Evolutionary conservation across 768 basidiomycete species (phyloP), one percentile per base, ranked within the genome.

Genomic region (Kwoniella sp.): DNA sequence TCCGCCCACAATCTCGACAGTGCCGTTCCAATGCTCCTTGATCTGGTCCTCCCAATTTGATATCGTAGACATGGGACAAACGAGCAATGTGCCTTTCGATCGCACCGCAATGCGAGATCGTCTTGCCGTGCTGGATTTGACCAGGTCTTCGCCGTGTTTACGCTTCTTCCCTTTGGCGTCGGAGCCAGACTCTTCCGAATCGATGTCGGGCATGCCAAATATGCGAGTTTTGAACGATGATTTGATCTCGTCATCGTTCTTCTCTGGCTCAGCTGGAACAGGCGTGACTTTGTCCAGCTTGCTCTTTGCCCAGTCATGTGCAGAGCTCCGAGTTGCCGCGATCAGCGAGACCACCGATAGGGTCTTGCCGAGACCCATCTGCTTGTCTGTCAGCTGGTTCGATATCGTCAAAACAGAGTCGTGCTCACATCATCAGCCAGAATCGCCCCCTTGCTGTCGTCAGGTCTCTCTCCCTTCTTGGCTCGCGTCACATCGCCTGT

Each of bases 21-120:
- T 82, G 7, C 91, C 91, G 58, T 81, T 82, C 91, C 91, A 96
- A 72, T 99, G 95, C 70, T 99, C 95, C 52, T 86, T 83, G 67
- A 99, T 89, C 74, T 99, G 95, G 50, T 93, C 89, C 76, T 99
- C 95, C 95, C 95, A 99, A 68, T 98, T 98, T 41, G 88, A 84
- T 2, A 99, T 90, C 5, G 95, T 99, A 10, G 89, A 91, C 31
- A 99, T 79, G 6, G 95, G 95, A 65, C 95, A 98, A 25, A 99
- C 81, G 64, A 99, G 89, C n/a, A 99, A 77, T 5, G 95, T 96
- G 17, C 87, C 95, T 28, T 90, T 83, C 63, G 86, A 88, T 61
- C 83, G 85, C 0, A 36, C 7, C 19, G 59, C 42, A 20, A 74
- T 53, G 14, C 71, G 44, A 11, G 62, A 52, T 26, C 59, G 41